Evolutionary conservation across 208 protist species (phyloP), one percentile per base, ranked within the genome.

Genomic region (Blastocrithidia nonstop): DNA sequence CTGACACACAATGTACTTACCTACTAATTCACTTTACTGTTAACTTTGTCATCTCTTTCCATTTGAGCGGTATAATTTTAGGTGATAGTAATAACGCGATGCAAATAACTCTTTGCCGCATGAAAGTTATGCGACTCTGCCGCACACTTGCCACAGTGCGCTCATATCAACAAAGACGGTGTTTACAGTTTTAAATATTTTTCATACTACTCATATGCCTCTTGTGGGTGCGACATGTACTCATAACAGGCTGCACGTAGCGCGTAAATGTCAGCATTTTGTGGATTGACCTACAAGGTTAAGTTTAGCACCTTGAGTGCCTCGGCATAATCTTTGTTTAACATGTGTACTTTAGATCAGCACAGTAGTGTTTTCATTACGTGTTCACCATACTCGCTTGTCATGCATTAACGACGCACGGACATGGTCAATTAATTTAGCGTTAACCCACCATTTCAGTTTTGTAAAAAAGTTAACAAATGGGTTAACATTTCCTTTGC

Each of bases 111-210:
- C 23, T 68, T 57, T 2, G 75, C 75, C 13, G 37, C 68, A 9
- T 77, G 71, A 24, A 40, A 50, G 20, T 71, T 38, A n/a, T 71
- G 79, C 0, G 75, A 75, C 50, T 87, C 69, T 17, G 70, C 55
- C 3, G 83, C 83, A 40, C 78, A 93, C 63, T 84, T 80, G 29
- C 76, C 76, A 44, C 75, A 83, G 57, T 86, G 75, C 7, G 72
- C 76, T 27, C 88, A 45, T 31, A 87, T 62, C 16, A 64, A 72
- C 62, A 88, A 60, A 13, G 72, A 75, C 1, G 83, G 63, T 33
- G 48, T 41, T 20, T 31, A 62, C 26, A 93, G 57, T 47, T 67
- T 77, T 36, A 93, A 60, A 60, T 88, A 88, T 57, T 93, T 88
- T 33, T 69, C 59, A 49, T 81, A 88, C 59, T 93, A 78, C 20